These are phyloP conservation scores for Kazachstania taianensis DNA, from an alignment of 805 yeast genomes.

Conservation along the genomic window DNA sequence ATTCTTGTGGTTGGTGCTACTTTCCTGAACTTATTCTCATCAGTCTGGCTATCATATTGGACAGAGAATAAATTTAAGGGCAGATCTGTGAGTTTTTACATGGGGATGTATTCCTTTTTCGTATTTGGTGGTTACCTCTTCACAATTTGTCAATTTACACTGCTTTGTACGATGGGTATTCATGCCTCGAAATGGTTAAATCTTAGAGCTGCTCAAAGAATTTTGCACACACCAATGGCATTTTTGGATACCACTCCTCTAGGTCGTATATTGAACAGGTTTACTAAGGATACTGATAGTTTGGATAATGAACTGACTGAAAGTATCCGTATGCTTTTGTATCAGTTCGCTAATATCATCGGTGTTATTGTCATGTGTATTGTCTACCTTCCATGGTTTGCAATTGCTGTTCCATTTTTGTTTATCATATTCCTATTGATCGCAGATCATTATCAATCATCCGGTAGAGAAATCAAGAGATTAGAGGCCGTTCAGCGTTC, in stretches of 20 bases:
- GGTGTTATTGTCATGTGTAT: conserved; percentile 64
- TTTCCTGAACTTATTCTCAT: conserved; percentile 25
- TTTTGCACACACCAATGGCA: conserved; percentile 72
- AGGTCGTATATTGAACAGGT: conserved; percentile 77
- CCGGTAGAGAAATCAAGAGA: conserved; percentile 43
- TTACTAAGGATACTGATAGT: conserved; percentile 80
- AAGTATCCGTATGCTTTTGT: conserved; percentile 51
- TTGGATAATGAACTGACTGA: conserved; percentile 73
- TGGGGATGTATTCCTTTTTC: conserved; percentile 65
- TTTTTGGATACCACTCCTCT: conserved; percentile 80
- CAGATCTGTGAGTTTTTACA: conserved; percentile 48
- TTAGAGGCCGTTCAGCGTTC: conserved; percentile 44
- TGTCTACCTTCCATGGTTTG: conserved; percentile 69
- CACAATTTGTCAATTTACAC: conserved; percentile 27
- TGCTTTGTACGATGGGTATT: conserved; percentile 34
- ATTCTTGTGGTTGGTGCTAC: conserved; percentile 21
- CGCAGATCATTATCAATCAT: conserved; percentile 38
- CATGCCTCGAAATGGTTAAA: conserved; percentile 48
- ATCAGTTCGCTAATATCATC: conserved; percentile 42
- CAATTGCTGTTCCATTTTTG: conserved; percentile 56
- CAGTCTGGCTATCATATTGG: conserved; percentile 81
- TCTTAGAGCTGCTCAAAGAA: conserved; percentile 45
- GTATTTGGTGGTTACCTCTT: conserved; percentile 39
- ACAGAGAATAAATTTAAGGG: conserved; percentile 42
- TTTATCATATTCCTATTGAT: conserved; percentile 34